These are phyloP conservation scores for Scheffersomyces amazonensis DNA, from an alignment of 805 yeast genomes.

Conservation along the genomic window DNA sequence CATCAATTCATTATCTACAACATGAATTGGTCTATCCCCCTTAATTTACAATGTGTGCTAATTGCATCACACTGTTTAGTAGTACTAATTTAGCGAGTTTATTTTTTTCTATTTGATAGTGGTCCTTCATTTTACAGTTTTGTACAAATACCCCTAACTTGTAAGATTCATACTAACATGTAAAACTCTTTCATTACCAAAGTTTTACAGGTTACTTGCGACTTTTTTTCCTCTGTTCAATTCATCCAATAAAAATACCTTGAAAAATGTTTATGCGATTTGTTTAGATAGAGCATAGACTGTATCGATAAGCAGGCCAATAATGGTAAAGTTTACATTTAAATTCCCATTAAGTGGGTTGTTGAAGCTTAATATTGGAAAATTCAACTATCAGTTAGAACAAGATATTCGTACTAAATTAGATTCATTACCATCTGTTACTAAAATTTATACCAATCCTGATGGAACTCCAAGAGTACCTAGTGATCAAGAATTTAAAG, in stretches of 20 bases:
- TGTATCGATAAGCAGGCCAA: not conserved
- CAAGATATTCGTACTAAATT: slow-evolving; percentile 60
- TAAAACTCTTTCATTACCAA: too few relatives aligned
- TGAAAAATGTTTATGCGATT: slow-evolving; percentile 11
- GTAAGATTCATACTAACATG: too few relatives aligned
- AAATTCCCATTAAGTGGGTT: slow-evolving; percentile 38
- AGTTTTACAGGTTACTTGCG: too few relatives aligned
- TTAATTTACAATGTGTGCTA: too few relatives aligned
- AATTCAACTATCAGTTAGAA: slow-evolving; percentile 50
- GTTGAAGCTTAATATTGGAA: slow-evolving; percentile 35
- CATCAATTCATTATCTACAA: too few relatives aligned
- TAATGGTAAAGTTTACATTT: slow-evolving; percentile 35
- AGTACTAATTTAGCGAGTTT: too few relatives aligned
- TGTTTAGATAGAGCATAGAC: not conserved
- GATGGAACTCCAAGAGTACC: slow-evolving; percentile 76
- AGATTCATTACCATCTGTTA: slow-evolving; percentile 60
- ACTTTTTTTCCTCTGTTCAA: too few relatives aligned
- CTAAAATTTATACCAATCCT: slow-evolving; percentile 65
- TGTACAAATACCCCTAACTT: too few relatives aligned
- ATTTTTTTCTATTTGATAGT: too few relatives aligned
- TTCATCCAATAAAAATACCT: slow-evolving; percentile 21
- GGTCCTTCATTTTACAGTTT: too few relatives aligned
- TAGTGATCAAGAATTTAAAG: slow-evolving; percentile 65
- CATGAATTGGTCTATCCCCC: too few relatives aligned
- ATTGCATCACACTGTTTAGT: too few relatives aligned